A percentile compares a stretch with the other conserved stretches of the same genome.
phyloP scores from a whole-genome alignment of 2,329 filamentous ascomycete species.

The Xylariaceae sp. region DNA sequence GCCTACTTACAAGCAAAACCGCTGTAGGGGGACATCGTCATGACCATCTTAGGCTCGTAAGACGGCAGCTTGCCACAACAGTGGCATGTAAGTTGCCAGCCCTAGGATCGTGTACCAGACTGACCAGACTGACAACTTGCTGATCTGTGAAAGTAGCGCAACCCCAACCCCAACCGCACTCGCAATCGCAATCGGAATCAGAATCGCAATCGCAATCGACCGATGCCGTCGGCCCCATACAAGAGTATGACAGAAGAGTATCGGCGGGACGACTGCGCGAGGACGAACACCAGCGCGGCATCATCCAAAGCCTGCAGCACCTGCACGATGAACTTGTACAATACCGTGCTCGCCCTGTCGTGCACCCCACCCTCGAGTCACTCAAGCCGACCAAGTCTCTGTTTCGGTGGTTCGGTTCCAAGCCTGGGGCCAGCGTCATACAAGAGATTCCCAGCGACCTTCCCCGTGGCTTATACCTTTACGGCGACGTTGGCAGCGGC shows the following conservation, averaged over 20 bases:
- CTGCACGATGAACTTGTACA: slow-evolving; percentile 74
- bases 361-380: slow-evolving; percentile 72
- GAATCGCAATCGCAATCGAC: slow-evolving; percentile 15
- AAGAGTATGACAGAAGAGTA: slow-evolving; percentile 84
- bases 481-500: slow-evolving; percentile 91
- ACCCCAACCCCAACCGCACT: no score
- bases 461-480: slow-evolving; percentile 88
- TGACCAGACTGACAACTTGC: slow-evolving; percentile 1
- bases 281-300: slow-evolving; percentile 86
- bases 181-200: no score
- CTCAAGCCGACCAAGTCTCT: slow-evolving; percentile 53
- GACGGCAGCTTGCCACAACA: slow-evolving; percentile 19
- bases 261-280: slow-evolving; percentile 68
- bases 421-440: slow-evolving; percentile 35
- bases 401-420: slow-evolving; percentile 55
- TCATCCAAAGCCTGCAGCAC: slow-evolving; percentile 84
- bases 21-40: slow-evolving; percentile 4
- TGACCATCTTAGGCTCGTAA: slow-evolving; percentile 7
- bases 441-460: slow-evolving; percentile 62
- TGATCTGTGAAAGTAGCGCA: slow-evolving; percentile 3
- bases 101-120: neutral
- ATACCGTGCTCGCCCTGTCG: slow-evolving; percentile 69
- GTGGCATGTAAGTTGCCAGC: slow-evolving; percentile 18
- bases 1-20: neutral
- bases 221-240: slow-evolving; percentile 62